Percentiles rank a stretch among this genome's conserved stretches.
These are phyloP conservation scores for Claviceps maximensis DNA, from an alignment of 2,329 filamentous ascomycete genomes.

Conservation along the genomic window DNA sequence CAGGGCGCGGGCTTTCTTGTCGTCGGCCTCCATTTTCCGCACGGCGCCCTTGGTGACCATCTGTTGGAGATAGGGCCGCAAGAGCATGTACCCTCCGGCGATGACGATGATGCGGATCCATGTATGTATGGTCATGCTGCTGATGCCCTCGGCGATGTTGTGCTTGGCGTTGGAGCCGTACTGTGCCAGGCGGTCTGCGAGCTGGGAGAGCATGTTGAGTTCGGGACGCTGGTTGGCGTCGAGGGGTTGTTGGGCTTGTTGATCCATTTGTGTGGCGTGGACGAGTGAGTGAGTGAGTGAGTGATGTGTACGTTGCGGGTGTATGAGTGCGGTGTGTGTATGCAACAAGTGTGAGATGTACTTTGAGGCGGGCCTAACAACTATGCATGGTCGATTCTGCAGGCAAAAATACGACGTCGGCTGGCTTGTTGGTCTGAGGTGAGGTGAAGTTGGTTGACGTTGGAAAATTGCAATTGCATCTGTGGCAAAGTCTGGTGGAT, in stretches of 20 bases:
- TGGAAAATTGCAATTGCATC: neutral
- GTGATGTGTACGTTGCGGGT: no score
- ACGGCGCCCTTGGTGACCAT: conserved; percentile 50
- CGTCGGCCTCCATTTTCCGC: conserved; percentile 48
- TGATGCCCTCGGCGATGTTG: conserved; percentile 37
- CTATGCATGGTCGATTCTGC: no score
- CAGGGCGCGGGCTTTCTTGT: conserved; percentile 26
- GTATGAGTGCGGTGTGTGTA: neutral
- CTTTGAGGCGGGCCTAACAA: neutral
- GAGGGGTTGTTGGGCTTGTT: conserved; percentile 13
- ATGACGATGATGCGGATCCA: conserved; percentile 60
- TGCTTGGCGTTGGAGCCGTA: conserved; percentile 26
- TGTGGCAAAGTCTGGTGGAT: neutral
- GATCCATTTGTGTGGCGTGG: conserved; percentile 6
- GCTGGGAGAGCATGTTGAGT: conserved; percentile 22
- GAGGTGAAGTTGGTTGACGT: neutral
- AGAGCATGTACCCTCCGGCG: conserved; percentile 58
- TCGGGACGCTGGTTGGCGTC: conserved; percentile 13
- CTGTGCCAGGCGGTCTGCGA: conserved; percentile 19
- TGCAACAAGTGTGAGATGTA: neutral
- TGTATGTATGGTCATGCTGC: conserved; percentile 35
- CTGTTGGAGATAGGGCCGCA: conserved; percentile 63
- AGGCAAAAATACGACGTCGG: no score
- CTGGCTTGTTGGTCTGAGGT: neutral
- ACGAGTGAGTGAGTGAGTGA: no score